Conservation (phyloP, 345 rosid genomes). For the Mallotus nudiflorus region DNA sequence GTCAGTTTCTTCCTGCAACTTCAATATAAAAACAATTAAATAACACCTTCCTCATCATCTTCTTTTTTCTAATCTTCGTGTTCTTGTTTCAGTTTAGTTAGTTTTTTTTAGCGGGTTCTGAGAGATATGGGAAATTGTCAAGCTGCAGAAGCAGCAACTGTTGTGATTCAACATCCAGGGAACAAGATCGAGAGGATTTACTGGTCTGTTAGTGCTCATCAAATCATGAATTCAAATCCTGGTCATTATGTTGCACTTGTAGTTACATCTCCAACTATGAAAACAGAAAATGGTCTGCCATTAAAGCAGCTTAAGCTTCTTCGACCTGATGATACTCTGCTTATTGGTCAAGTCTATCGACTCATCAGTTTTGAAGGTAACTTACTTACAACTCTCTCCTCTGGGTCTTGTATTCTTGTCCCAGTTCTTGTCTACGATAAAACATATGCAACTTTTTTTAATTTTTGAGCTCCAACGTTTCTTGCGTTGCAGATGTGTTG, state of each 20-base stretch:
- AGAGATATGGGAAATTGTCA: slow-evolving; percentile 80
- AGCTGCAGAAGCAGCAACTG: slow-evolving; percentile 82
- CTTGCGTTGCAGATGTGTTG: slow-evolving; percentile 56
- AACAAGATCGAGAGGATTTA: slow-evolving; percentile 70
- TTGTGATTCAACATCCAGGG: slow-evolving; percentile 75
- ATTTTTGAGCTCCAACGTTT: too few relatives aligned
- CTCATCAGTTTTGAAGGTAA: slow-evolving; percentile 82
- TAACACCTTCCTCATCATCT: too few relatives aligned
- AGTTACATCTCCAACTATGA: slow-evolving; percentile 44
- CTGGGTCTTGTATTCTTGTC: background rate
- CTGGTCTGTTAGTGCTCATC: slow-evolving; percentile 69
- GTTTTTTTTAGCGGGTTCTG: background rate
- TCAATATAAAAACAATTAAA: too few relatives aligned
- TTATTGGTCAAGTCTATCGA: slow-evolving; percentile 70
- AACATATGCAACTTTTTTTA: background rate
- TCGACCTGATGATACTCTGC: slow-evolving; percentile 67
- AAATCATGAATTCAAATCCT: slow-evolving; percentile 72
- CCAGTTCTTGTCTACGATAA: too few relatives aligned
- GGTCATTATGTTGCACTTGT: slow-evolving; percentile 84
- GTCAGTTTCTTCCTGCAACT: too few relatives aligned
- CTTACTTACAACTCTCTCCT: background rate
- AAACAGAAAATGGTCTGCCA: slow-evolving; percentile 46
- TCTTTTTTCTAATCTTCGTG: too few relatives aligned
- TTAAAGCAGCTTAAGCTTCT: slow-evolving; percentile 82
- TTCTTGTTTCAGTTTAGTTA: background rate